Percentiles rank a stretch among this genome's conserved stretches.
These are phyloP conservation scores for Ustulina deusta DNA, from an alignment of 2,329 filamentous ascomycete genomes.

Conservation along the genomic window DNA sequence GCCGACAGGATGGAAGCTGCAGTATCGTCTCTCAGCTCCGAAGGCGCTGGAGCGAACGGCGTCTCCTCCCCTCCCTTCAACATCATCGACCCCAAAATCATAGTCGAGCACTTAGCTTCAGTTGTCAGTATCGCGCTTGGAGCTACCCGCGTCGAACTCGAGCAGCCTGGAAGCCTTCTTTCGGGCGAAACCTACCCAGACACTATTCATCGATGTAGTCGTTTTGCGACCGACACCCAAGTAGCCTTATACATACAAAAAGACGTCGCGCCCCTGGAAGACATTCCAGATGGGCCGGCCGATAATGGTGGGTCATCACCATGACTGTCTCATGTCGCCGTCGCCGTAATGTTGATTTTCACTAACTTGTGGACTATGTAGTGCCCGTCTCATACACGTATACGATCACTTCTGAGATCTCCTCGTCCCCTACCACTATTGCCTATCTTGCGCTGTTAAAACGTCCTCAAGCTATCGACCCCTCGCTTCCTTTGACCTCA, in stretches of 20 bases:
- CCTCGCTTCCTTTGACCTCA: conserved; percentile 81
- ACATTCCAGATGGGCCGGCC: conserved; percentile 62
- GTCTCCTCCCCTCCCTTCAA: conserved; percentile 61
- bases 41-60: conserved; percentile 61
- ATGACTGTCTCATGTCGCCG: background rate
- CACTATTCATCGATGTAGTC: conserved; percentile 86
- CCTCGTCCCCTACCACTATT: conserved; percentile 81
- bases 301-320: conserved; percentile 57
- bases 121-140: conserved; percentile 80
- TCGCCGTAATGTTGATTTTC: background rate
- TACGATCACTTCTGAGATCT: conserved; percentile 83
- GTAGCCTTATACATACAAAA: conserved; percentile 92
- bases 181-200: conserved; percentile 78
- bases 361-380: conserved; percentile 50
- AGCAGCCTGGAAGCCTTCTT: conserved; percentile 84
- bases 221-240: conserved; percentile 90
- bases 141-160: conserved; percentile 81
- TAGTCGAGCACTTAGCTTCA: conserved; percentile 78
- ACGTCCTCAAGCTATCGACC: conserved; percentile 87
- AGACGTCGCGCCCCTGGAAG: conserved; percentile 70
- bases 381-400: conserved; percentile 75
- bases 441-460: conserved; percentile 92
- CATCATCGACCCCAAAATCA: conserved; percentile 73
- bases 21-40: conserved; percentile 57
- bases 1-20: conserved; percentile 64